Evolutionary conservation across 352 stramenopile genomes (phyloP), one percentile per base, ranked within the genome.

Genomic region (Phytophthora cryptogea): DNA sequence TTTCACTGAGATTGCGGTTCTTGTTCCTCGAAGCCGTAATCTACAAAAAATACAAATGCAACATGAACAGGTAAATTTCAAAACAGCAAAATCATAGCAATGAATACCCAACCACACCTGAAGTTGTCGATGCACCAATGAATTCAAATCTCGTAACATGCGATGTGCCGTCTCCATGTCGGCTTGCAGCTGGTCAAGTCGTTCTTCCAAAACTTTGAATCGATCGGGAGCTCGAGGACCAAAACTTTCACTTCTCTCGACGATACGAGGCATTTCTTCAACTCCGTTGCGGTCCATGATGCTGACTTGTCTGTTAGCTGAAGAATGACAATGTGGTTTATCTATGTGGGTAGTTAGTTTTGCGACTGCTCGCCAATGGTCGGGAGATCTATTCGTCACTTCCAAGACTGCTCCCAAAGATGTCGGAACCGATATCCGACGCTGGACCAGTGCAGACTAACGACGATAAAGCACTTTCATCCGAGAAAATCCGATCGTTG

Each of bases 121-220:
- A 44, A 84, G 44, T 49, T 86, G 80, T n/a, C 71, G 70, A 27
- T 83, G 53, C n/a, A 89, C 49, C 4, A 80, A 40, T 5, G 59
- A 31, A n/a, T 35, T 82, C 31, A 90, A 55, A 4, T 83, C 70
- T 2, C 64, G 68, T 17, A 90, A 69, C 78, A 83, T 85, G 39
- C 61, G 45, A 48, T 89, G 76, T 11, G 78, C 83, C 4, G 51
- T 53, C 7, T 66, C 32, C 8, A 80, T 56, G 14, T 86, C 75
- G 5, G 45, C 41, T 40, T 86, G 72, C 44, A 90, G 61, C n/a
- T 66, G 43, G 8, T 65, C 46, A 14, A 88, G 70, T 13, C 75
- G 68, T 5, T 68, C 54, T 46, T 90, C 81, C 5, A 90, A 48
- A 23, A 46, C 11, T 2, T 23, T 28, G 2, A 69, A 8, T 33